These are phyloP conservation scores for Penicillium sp. DNA, from an alignment of 2,329 filamentous ascomycete species.

Conservation along the genomic window DNA sequence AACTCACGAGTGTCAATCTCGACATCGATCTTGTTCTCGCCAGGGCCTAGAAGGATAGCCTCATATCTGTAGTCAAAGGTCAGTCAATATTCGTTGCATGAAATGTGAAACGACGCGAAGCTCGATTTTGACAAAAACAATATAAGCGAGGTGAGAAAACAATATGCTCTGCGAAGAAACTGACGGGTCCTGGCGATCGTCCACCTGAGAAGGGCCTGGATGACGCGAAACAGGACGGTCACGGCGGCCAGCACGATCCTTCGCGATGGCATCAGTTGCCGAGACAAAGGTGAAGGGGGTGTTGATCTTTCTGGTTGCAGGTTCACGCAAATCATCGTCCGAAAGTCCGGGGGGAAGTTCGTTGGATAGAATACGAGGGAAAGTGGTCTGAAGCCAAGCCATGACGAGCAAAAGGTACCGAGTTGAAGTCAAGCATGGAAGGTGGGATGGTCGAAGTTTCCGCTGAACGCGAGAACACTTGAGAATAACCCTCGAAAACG, in stretches of 20 bases:
- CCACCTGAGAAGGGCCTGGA: background rate
- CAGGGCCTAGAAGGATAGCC: conserved; percentile 79
- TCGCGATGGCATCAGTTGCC: conserved; percentile 14
- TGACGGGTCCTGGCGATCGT: conserved; percentile 20
- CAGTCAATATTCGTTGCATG: background rate
- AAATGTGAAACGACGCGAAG: background rate
- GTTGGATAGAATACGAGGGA: background rate
- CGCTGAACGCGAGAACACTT: background rate
- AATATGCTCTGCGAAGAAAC: conserved; percentile 3
- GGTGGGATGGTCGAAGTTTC: background rate
- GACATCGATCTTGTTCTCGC: conserved; percentile 90
- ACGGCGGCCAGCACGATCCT: conserved; percentile 14
- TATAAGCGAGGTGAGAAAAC: background rate
- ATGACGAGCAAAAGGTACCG: background rate
- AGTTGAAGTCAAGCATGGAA: background rate
- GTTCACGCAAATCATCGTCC: background rate
- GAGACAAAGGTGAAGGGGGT: conserved; percentile 1
- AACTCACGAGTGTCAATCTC: conserved; percentile 79
- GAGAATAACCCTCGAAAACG: background rate
- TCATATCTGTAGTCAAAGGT: conserved; percentile 64
- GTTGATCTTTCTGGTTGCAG: background rate
- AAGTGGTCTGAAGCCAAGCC: background rate
- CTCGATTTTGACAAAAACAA: background rate
- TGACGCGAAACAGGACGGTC: conserved; percentile 2
- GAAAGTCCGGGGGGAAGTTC: background rate